Evolutionary conservation across 2,329 filamentous ascomycete species (phyloP), one percentile per base, ranked within the genome.

Genomic region (Neofusicoccum umdonicola): DNA sequence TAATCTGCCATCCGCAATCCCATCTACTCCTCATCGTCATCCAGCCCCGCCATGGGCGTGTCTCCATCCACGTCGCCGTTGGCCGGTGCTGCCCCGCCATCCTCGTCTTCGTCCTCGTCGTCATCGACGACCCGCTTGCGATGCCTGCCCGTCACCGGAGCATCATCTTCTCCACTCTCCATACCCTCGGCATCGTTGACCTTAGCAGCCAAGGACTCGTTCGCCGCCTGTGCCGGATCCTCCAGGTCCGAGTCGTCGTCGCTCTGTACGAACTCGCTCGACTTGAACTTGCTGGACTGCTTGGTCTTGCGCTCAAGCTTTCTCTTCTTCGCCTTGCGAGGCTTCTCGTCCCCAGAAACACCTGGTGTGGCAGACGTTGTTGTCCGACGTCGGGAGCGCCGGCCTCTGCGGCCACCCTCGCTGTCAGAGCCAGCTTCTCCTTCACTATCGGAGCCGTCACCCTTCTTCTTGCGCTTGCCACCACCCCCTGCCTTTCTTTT

Each of bases 241-340:
- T 39, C 63, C 35, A 62, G 50, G 3, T 68, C 67, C 5, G 67
- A 68, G 7, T 69, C 67, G n/a, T 91, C 89, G 66, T 89, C 92
- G 67, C 94, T 90, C 50, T 92, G 89, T 34, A 97, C 88, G 67
- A 93, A 87, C 77, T 96, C 93, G 1, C 86, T 88, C 58, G 90
- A 93, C 84, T 97, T 97, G 83, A 87, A 96, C 78, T 96, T 96
- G 75, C 77, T 78, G 70, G 71, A 70, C 63, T 75, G 72, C 62
- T 67, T 68, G 69, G 75, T 69, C 72, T 85, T 85, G 66, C 85
- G 78, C 69, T 87, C 85, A 61, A 88, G 71, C 71, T 84, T 84
- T 74, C 86, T 81, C 73, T 85, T 84, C 79, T 88, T 88, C 78
- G 85, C 85, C 62, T 78, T 77, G 19, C 79, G 88, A 22, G 85